Base-by-base conservation (phyloP, 441 rosid species). In the Gossypium trilobum region DNA sequence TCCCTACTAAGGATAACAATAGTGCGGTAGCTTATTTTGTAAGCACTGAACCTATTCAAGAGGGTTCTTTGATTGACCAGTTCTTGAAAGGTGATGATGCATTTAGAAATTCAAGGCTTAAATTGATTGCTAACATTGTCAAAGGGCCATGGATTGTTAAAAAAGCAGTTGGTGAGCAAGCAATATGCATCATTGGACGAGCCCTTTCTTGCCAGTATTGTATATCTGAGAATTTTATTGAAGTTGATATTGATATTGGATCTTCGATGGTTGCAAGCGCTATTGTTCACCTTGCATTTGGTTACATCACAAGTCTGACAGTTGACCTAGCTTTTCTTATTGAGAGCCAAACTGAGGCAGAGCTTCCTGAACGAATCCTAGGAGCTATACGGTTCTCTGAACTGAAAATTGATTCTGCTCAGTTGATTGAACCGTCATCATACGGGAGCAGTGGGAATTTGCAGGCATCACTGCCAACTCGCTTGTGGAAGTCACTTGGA, bases 91-190 rank as follows among this genome's bases (percentile, higher is more conserved):
- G 91, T 29, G 95, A 90, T 73, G 98, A 94, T 31, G 85, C 5
- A 1, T 89, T 76, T 66, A 87, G 84, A 72, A 91, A 79, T 74
- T 89, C 96, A 10, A 82, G 92, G 85, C 93, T 94, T 31, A 94
- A 94, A 75, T 73, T 91, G 76, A 90, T 94, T 51, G 98, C 97
- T 50, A 94, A 91, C 91, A 88, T 91, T 33, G 96, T 89, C 70
- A 85, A 89, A 75, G 98, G 97, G 0, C 98, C 98, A 5, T 94
- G 98, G 98, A 90, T 91, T 2, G 97, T 94, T 19, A 87, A 84
- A 81, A 94, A 86, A 82, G 98, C 98, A 29, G 98, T 91, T 67
- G 98, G 97, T 60, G 97, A 94, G 87, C 98, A 91, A 77, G 98
- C 98, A 0, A 90, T 91, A 42, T 94, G 97, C 75, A 75, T 94